These are phyloP conservation scores for Fusarium penzigii DNA, from an alignment of 2,329 filamentous ascomycete genomes.

Conservation along the genomic window DNA sequence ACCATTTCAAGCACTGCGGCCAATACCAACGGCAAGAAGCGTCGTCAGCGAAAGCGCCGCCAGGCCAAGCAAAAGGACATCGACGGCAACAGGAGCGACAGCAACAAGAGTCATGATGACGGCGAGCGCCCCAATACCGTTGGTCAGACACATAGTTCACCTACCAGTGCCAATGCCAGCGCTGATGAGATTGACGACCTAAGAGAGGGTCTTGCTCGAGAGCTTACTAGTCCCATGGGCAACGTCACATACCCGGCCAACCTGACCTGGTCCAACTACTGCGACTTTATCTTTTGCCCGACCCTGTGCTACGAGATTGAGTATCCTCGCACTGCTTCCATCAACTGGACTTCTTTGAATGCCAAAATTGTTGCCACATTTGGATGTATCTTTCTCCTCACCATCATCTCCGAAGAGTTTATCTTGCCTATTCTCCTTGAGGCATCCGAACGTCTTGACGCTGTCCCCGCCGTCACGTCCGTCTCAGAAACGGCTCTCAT, in stretches of 20 bases:
- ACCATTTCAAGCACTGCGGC: constrained; percentile 25
- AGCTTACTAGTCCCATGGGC: constrained; percentile 88
- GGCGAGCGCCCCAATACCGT: constrained; percentile 17
- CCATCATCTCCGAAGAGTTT: constrained; percentile 89
- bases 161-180: constrained; percentile 25
- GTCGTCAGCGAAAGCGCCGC: constrained; percentile 18
- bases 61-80: constrained; percentile 14
- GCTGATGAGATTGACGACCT: constrained; percentile 64
- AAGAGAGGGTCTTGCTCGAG: constrained; percentile 83
- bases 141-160: constrained; percentile 7
- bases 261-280: constrained; percentile 77
- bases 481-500: constrained; percentile 72
- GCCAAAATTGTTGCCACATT: constrained; percentile 89
- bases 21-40: constrained; percentile 23
- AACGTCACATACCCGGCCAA: constrained; percentile 89
- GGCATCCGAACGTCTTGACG: constrained; percentile 57
- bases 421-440: constrained; percentile 87
- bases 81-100: constrained; percentile 20
- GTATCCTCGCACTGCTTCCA: constrained; percentile 77
- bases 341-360: constrained; percentile 78
- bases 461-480: constrained; percentile 37
- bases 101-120: constrained; percentile 28
- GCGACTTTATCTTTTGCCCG: constrained; percentile 87
- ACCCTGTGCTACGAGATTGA: constrained; percentile 98
- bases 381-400: constrained; percentile 94